phyloP scores from a whole-genome alignment of 1,139 yeast genomes.

The Yamadazyma pseudoaaseri region DNA sequence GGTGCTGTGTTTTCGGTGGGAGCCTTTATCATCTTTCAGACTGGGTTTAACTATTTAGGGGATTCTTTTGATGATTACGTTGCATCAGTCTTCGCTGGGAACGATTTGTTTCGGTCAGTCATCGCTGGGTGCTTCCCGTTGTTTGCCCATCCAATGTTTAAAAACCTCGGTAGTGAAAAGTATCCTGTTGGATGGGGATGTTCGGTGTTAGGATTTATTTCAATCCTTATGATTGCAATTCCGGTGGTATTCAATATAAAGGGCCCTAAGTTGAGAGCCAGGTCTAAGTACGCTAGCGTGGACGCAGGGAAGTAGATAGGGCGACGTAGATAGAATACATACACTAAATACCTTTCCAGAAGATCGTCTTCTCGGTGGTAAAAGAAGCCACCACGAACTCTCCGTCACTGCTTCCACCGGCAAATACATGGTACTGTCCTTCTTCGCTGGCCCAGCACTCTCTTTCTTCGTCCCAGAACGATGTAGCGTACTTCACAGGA shows the following conservation, averaged over 20 bases:
- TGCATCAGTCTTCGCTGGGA: conserved; percentile 34
- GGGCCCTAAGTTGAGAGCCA: conserved; percentile 34
- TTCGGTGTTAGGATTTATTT: conserved; percentile 53
- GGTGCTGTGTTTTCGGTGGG: conserved; percentile 27
- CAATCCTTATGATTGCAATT: conserved; percentile 59
- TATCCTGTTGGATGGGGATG: conserved; percentile 66
- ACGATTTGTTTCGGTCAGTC: conserved; percentile 25
- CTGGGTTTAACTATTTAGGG: conserved; percentile 52
- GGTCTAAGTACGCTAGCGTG: conserved; percentile 44
- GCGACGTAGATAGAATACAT: too few relatives aligned
- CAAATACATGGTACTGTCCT: too few relatives aligned
- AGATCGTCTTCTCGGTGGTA: too few relatives aligned
- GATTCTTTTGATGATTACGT: conserved; percentile 51
- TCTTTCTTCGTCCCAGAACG: too few relatives aligned
- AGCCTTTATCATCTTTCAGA: conserved; percentile 31
- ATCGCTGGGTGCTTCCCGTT: conserved; percentile 34
- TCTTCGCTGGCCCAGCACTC: too few relatives aligned
- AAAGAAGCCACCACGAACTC: too few relatives aligned
- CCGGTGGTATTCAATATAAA: conserved; percentile 48
- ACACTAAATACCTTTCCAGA: too few relatives aligned
- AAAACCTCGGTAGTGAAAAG: conserved; percentile 27
- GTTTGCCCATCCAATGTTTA: conserved; percentile 46
- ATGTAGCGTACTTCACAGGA: too few relatives aligned
- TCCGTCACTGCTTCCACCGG: too few relatives aligned
- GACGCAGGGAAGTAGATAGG: too few relatives aligned